A percentile compares a stretch with the other conserved stretches of the same genome.
phyloP scores from a whole-genome alignment of 1,284 basidiomycete genomes.

The Veloboletus limbatus region DNA sequence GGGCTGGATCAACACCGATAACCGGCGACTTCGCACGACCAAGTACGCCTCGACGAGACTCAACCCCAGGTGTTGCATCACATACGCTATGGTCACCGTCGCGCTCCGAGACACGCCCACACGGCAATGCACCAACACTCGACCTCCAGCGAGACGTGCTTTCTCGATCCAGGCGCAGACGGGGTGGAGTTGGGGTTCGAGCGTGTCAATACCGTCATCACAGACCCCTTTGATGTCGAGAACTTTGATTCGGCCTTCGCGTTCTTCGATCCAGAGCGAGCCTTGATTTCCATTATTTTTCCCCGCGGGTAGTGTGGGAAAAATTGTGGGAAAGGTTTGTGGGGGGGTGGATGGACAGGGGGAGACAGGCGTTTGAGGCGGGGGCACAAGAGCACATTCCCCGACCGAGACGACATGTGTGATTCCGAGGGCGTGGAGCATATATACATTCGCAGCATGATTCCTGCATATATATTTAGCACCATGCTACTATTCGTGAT shows the following conservation, averaged over 20 bases:
- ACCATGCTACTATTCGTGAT: constrained; percentile 4
- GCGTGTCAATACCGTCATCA: constrained; percentile 94
- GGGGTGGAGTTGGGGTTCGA: constrained; percentile 83
- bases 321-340: constrained; percentile 9
- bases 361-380: constrained; percentile 38
- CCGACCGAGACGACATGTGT: constrained; percentile 98
- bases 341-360: neutral
- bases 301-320: constrained; percentile 43
- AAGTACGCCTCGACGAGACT: constrained; percentile 92
- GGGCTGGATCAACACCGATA: constrained; percentile 89
- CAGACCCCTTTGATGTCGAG: constrained; percentile 87
- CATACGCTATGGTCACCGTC: constrained; percentile 94
- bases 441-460: constrained; percentile 91
- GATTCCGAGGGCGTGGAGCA: constrained; percentile 95
- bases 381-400: constrained; percentile 84
- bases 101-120: constrained; percentile 94
- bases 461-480: constrained; percentile 48
- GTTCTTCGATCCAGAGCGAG: constrained; percentile 84
- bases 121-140: constrained; percentile 93
- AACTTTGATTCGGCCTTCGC: constrained; percentile 84
- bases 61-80: constrained; percentile 90
- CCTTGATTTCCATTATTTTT: constrained; percentile 55
- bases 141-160: constrained; percentile 79
- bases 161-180: constrained; percentile 94
- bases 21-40: constrained; percentile 78